These are phyloP conservation scores for Spergularia bocconei DNA, from an alignment of 148 eudicot genomes.

Conservation along the genomic window DNA sequence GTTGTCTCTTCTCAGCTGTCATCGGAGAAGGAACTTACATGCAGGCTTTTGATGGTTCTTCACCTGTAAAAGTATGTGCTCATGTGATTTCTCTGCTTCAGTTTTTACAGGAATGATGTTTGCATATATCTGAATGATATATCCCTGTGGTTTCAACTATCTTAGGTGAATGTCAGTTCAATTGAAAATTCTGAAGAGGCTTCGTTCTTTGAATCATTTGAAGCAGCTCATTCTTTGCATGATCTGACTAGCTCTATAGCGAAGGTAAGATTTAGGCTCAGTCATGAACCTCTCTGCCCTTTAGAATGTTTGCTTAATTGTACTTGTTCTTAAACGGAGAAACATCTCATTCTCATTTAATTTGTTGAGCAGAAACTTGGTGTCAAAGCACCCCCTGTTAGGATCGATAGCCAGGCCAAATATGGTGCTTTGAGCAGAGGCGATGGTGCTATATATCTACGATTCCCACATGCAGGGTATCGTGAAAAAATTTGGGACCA, in stretches of 20 bases:
- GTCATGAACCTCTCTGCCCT: neutral
- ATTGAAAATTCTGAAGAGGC: constrained; percentile 88
- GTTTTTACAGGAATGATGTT: neutral
- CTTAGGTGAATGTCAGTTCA: constrained; percentile 68
- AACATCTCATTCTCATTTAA: constrained; percentile 3
- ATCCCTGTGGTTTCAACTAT: constrained; percentile 15
- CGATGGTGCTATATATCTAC: constrained; percentile 93
- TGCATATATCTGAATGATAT: neutral
- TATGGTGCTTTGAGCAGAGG: constrained; percentile 96
- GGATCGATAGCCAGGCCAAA: constrained; percentile 98
- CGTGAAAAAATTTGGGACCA: constrained; percentile 99
- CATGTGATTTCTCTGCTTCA: neutral
- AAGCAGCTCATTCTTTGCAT: constrained; percentile 85
- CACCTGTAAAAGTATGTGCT: constrained; percentile 53
- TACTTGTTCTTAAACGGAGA: neutral
- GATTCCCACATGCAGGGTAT: constrained; percentile 90
- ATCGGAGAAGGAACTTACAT: constrained; percentile 74
- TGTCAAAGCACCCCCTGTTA: constrained; percentile 94
- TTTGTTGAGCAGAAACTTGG: constrained; percentile 68
- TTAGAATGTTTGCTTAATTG: neutral
- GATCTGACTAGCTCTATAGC: constrained; percentile 84
- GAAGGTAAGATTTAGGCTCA: constrained; percentile 34
- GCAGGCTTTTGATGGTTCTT: constrained; percentile 75
- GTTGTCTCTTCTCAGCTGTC: constrained; percentile 87
- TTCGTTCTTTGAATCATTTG: constrained; percentile 91